Evolutionary conservation across 1,139 yeast genomes (phyloP).

Genomic region (Suhomyces kunorum): DNA sequence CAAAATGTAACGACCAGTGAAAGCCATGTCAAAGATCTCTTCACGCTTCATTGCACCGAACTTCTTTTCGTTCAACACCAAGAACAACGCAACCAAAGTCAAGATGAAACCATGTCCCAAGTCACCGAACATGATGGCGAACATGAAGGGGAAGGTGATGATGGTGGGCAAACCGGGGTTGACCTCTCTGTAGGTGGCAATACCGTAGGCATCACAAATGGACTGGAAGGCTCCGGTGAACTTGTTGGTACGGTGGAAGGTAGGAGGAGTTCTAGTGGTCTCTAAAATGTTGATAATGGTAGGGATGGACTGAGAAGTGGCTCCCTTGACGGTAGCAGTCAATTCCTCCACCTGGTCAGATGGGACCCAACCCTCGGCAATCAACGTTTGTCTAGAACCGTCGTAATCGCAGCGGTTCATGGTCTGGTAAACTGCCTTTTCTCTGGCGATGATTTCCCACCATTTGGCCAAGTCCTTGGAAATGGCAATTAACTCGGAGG

Average conservation of each 20-base stretch:
- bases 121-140: slow-evolving; percentile 88
- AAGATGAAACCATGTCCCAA: slow-evolving; percentile 76
- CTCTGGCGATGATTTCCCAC: slow-evolving; percentile 70
- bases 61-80: slow-evolving; percentile 63
- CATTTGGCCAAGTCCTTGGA: slow-evolving; percentile 70
- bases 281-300: slow-evolving; percentile 67
- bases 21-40: slow-evolving; percentile 84
- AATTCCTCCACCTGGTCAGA: slow-evolving; percentile 51
- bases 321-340: slow-evolving; percentile 34
- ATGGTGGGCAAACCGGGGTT: slow-evolving; percentile 81
- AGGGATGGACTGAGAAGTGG: slow-evolving; percentile 47
- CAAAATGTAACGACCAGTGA: slow-evolving; percentile 69
- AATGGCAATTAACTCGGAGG: slow-evolving; percentile 70
- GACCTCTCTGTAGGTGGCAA: slow-evolving; percentile 74
- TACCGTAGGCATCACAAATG: slow-evolving; percentile 80
- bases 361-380: slow-evolving; percentile 85
- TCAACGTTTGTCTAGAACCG: slow-evolving; percentile 59
- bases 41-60: slow-evolving; percentile 65
- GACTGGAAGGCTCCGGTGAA: slow-evolving; percentile 75
- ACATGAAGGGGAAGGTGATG: slow-evolving; percentile 82
- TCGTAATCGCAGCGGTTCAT: slow-evolving; percentile 71
- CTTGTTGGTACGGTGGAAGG: slow-evolving; percentile 74
- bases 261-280: slow-evolving; percentile 74
- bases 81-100: slow-evolving; percentile 55
- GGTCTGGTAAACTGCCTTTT: slow-evolving; percentile 66